These are phyloP conservation scores for Globisporangium canariense DNA, from an alignment of 352 stramenopile species.

Conservation along the genomic window DNA sequence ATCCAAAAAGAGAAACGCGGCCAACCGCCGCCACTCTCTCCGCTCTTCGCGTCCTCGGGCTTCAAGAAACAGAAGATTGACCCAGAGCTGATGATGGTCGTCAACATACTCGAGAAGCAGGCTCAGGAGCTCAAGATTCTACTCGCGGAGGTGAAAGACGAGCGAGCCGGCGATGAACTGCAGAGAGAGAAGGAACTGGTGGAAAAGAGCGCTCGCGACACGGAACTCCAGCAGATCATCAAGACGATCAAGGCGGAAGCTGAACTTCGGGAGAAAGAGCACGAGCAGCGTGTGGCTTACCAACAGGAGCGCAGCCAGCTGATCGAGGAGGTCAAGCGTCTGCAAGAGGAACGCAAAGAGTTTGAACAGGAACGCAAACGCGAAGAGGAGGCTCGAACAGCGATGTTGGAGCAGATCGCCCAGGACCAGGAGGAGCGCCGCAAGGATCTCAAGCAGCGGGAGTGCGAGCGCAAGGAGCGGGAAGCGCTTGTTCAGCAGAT, in stretches of 20 bases:
- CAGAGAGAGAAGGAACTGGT: neutral
- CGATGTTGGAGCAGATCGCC: conserved; percentile 7
- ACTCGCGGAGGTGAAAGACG: conserved; percentile 5
- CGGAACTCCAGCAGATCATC: conserved; percentile 5
- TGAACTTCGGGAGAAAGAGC: neutral
- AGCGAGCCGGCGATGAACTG: neutral
- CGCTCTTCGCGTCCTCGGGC: neutral
- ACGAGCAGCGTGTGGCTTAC: neutral
- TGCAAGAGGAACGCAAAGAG: conserved; percentile 4
- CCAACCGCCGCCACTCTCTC: neutral
- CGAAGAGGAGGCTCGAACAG: neutral
- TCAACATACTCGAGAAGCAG: conserved; percentile 13
- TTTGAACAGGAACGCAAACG: neutral
- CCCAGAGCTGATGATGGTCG: conserved; percentile 11
- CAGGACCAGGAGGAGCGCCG: conserved; percentile 8
- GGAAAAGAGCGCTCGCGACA: neutral
- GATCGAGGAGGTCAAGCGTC: neutral
- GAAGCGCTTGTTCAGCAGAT: neutral
- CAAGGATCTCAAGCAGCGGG: neutral
- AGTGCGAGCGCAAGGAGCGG: neutral
- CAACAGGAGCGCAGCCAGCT: neutral
- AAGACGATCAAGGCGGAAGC: conserved; percentile 4
- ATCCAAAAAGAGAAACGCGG: neutral
- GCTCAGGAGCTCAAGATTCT: conserved; percentile 11
- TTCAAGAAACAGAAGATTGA: conserved; percentile 11